Evolutionary conservation across 2,329 filamentous ascomycete genomes (phyloP).

Genomic region (Piedraia hortae): DNA sequence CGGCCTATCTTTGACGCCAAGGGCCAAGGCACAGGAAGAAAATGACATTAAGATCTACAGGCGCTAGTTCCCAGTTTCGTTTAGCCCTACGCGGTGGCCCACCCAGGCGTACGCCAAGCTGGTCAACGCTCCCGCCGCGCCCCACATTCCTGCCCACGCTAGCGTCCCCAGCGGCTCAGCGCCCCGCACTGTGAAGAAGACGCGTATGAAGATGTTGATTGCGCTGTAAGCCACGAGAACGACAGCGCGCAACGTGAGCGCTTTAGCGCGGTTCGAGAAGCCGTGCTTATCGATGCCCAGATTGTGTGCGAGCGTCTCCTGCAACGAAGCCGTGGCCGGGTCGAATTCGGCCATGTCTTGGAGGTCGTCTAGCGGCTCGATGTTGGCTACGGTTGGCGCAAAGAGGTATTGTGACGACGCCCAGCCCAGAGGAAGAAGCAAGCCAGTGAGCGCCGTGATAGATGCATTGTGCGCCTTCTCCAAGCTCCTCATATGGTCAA

Average conservation of each 20-base stretch:
- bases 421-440: conserved; percentile 37
- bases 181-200: conserved; percentile 37
- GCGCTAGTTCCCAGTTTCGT: too few species aligned
- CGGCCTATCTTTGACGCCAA: too few species aligned
- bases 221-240: conserved; percentile 20
- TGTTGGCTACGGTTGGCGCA: conserved; percentile 19
- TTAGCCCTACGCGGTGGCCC: too few species aligned
- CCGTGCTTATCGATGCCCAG: conserved; percentile 31
- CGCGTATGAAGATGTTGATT: conserved; percentile 33
- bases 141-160: conserved; percentile 51
- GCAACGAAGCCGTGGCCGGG: conserved; percentile 33
- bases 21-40: too few species aligned
- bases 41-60: too few species aligned
- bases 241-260: conserved; percentile 27
- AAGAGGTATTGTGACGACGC: conserved; percentile 58
- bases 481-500: conserved; percentile 42
- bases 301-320: conserved; percentile 44
- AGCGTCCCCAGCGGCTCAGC: conserved; percentile 41
- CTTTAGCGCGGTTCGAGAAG: conserved; percentile 35
- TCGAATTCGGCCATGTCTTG: conserved; percentile 34
- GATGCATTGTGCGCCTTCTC: conserved; percentile 37
- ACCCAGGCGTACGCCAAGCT: conserved; percentile 29
- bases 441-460: conserved; percentile 9
- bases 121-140: conserved; percentile 30
- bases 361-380: too few species aligned